Evolutionary conservation across 2,329 filamentous ascomycete genomes (phyloP).

Genomic region (Aspergillus tubingensis): DNA sequence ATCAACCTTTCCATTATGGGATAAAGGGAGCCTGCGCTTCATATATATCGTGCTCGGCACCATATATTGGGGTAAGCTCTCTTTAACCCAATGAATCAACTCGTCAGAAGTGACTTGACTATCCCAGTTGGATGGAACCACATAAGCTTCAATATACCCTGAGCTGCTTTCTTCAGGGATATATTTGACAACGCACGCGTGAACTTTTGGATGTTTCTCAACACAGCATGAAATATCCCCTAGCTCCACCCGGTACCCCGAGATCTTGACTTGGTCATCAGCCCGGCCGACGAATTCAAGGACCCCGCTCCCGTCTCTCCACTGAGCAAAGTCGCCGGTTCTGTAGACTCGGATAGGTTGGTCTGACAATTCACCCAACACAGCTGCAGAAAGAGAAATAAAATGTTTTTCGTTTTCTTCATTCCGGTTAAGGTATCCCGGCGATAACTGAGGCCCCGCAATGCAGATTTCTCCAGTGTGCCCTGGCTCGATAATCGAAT

Average conservation of each 20-base stretch:
- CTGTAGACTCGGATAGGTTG: conserved; percentile 44
- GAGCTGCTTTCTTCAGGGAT: neutral
- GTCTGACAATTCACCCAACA: conserved; percentile 46
- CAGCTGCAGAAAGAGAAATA: conserved; percentile 35
- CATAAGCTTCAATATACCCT: neutral
- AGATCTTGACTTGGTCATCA: conserved; percentile 84
- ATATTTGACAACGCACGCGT: conserved; percentile 1
- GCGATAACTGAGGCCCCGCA: conserved; percentile 72
- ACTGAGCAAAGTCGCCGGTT: conserved; percentile 65
- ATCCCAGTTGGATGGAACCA: neutral
- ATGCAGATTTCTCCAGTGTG: conserved; percentile 79
- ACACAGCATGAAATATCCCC: conserved; percentile 62
- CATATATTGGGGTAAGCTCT: conserved; percentile 68
- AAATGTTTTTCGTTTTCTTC: conserved; percentile 70
- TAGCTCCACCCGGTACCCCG: conserved; percentile 85
- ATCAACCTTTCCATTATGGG: conserved; percentile 69
- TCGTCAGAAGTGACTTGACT: conserved; percentile 38
- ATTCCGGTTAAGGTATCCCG: conserved; percentile 64
- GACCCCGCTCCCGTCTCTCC: conserved; percentile 77
- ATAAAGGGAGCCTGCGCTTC: conserved; percentile 66
- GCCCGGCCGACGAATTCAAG: conserved; percentile 71
- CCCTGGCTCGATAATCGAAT: conserved; percentile 42
- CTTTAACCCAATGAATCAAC: conserved; percentile 64
- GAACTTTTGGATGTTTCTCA: conserved; percentile 63
- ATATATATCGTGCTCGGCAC: conserved; percentile 65